Evolutionary conservation across 2,329 filamentous ascomycete genomes (phyloP).

Genomic region (Dactylella cylindrospora): DNA sequence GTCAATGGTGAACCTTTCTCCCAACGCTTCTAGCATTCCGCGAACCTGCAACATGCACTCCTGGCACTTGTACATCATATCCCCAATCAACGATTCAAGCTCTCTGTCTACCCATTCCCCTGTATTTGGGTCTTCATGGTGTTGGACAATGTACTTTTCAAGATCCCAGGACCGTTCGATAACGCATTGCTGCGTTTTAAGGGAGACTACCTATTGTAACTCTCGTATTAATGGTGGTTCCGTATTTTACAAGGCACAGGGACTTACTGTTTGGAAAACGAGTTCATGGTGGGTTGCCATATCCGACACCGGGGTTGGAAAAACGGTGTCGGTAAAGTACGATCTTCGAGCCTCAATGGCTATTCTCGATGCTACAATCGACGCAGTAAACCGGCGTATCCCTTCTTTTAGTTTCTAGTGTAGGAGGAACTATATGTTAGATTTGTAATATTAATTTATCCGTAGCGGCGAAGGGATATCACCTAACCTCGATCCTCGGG

Average conservation of each 20-base stretch:
- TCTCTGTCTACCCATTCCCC: too few species aligned
- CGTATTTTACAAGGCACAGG: not conserved
- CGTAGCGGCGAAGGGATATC: too few species aligned
- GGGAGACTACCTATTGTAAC: conserved; percentile 19
- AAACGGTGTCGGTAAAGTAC: conserved; percentile 29
- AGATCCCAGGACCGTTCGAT: too few species aligned
- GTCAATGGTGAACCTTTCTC: conserved; percentile 27
- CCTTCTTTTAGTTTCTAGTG: conserved; percentile 25
- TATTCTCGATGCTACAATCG: conserved; percentile 22
- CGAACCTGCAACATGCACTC: too few species aligned
- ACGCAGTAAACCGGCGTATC: conserved; percentile 14
- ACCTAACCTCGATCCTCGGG: too few species aligned
- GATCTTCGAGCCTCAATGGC: conserved; percentile 8
- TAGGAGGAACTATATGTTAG: too few species aligned
- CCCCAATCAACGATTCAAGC: too few species aligned
- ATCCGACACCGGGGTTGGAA: conserved; percentile 5
- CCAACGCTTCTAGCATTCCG: conserved; percentile 32
- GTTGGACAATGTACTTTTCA: too few species aligned
- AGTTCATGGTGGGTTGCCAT: conserved; percentile 13
- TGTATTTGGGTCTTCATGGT: too few species aligned
- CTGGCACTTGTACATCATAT: too few species aligned
- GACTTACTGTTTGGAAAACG: conserved; percentile 30
- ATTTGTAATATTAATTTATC: too few species aligned
- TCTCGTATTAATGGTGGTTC: not conserved
- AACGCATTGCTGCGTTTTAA: conserved; percentile 24